These are phyloP conservation scores for Vachellia collinsii DNA, from an alignment of 306 rosid species.

Conservation along the genomic window DNA sequence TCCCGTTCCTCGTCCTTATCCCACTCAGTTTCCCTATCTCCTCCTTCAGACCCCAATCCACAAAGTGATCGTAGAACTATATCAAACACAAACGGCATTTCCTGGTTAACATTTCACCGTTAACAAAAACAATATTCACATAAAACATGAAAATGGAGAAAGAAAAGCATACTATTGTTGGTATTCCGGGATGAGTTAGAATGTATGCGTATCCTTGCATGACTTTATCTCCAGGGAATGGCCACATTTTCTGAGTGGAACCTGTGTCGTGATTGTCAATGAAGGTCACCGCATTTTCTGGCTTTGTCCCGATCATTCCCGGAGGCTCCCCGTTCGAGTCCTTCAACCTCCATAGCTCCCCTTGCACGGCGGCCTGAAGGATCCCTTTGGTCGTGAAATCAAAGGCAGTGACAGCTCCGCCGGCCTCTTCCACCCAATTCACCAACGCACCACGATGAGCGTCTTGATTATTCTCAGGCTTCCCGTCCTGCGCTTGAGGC, in stretches of 20 bases:
- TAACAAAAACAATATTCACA: too few species aligned
- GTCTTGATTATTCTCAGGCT: too few species aligned
- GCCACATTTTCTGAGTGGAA: slow-evolving; percentile 63
- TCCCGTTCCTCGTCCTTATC: slow-evolving; percentile 59
- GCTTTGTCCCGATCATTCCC: slow-evolving; percentile 77
- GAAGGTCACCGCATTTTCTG: slow-evolving; percentile 75
- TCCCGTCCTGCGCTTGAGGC: too few species aligned
- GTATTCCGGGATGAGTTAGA: slow-evolving; percentile 83
- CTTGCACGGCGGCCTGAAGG: slow-evolving; percentile 60
- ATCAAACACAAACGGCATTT: neutral
- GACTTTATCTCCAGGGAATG: slow-evolving; percentile 74
- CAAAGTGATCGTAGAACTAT: slow-evolving; percentile 83
- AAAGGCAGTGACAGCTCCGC: slow-evolving; percentile 55
- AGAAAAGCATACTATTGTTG: slow-evolving; percentile 54
- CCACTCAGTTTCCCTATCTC: slow-evolving; percentile 46
- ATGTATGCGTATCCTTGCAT: slow-evolving; percentile 76
- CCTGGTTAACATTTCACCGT: neutral
- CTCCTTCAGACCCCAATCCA: slow-evolving; percentile 74
- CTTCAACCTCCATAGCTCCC: slow-evolving; percentile 64
- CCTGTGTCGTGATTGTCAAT: slow-evolving; percentile 83
- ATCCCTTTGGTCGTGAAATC: slow-evolving; percentile 61
- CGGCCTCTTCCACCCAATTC: slow-evolving; percentile 45
- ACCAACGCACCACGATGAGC: slow-evolving; percentile 38
- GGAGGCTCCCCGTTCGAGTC: slow-evolving; percentile 65
- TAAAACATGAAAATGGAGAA: neutral